phyloP scores from a whole-genome alignment of 306 rosid genomes.

The Vicia faba region DNA sequence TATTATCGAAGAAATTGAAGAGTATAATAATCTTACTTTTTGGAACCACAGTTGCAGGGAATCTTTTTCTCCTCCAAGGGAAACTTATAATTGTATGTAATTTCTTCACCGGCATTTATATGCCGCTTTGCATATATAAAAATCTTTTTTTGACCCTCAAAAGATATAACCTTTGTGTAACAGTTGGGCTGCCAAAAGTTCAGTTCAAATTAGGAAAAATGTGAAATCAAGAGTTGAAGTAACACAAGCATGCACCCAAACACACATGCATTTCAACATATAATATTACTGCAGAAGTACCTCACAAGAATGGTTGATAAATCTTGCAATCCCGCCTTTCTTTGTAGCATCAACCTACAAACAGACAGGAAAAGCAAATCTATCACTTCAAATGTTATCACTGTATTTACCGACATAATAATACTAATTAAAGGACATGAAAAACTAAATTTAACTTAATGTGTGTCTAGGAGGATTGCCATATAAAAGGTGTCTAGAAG shows the following conservation, averaged over 20 bases:
- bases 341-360: conserved; percentile 97
- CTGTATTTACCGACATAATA: conserved; percentile 14
- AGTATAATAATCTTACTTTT: conserved; percentile 56
- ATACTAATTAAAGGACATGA: conserved; percentile 4
- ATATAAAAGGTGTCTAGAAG: no score
- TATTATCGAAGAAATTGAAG: conserved; percentile 22
- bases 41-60: conserved; percentile 96
- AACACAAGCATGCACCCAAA: neutral
- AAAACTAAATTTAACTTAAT: conserved; percentile 25
- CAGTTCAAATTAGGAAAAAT: conserved; percentile 24
- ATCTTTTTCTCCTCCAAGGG: conserved; percentile 99
- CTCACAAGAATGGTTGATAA: conserved; percentile 97
- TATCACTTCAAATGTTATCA: conserved; percentile 30
- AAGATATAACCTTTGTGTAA: conserved; percentile 93
- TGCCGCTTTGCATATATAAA: conserved; percentile 92
- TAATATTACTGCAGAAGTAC: conserved; percentile 46
- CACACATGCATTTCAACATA: conserved; percentile 17
- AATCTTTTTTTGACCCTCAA: conserved; percentile 91
- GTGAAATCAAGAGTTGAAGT: conserved; percentile 27
- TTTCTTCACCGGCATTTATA: conserved; percentile 90
- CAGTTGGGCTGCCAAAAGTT: conserved; percentile 85
- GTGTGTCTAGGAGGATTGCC: neutral
- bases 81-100: conserved; percentile 93
- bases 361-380: conserved; percentile 31
- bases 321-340: conserved; percentile 96